Percentiles rank a stretch among this genome's conserved stretches.
Evolutionary conservation across 306 rosid genomes (phyloP).

Genomic region (Cajanus cajan): DNA sequence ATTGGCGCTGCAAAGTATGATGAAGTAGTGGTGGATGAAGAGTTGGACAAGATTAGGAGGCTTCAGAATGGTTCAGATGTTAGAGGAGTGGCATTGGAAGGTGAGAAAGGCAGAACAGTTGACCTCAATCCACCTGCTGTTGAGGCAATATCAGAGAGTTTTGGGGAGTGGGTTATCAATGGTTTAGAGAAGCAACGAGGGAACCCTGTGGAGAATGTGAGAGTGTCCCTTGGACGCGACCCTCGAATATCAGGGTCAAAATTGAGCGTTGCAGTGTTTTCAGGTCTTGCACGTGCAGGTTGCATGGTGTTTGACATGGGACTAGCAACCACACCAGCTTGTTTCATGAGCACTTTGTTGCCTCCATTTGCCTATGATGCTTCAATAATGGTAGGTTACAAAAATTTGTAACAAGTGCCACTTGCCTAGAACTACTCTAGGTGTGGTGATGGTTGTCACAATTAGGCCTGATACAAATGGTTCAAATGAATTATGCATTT

Average conservation of each 20-base stretch:
- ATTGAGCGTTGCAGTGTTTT: slow-evolving; percentile 70
- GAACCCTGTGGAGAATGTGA: slow-evolving; percentile 43
- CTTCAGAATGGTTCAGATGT: slow-evolving; percentile 95
- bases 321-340: slow-evolving; percentile 91
- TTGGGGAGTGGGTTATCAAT: slow-evolving; percentile 75
- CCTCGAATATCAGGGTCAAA: slow-evolving; percentile 63
- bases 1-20: slow-evolving; percentile 48
- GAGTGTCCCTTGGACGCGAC: slow-evolving; percentile 77
- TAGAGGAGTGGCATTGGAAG: slow-evolving; percentile 82
- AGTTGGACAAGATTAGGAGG: slow-evolving; percentile 72
- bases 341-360: slow-evolving; percentile 94
- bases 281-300: slow-evolving; percentile 75
- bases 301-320: slow-evolving; percentile 76
- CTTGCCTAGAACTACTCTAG: background rate
- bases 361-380: slow-evolving; percentile 77
- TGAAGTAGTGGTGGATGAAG: slow-evolving; percentile 72
- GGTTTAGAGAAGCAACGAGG: slow-evolving; percentile 53
- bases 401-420: background rate
- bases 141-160: slow-evolving; percentile 84
- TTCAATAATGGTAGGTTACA: slow-evolving; percentile 72
- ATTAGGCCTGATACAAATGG: background rate
- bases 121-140: slow-evolving; percentile 73
- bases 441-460: slow-evolving; percentile 15
- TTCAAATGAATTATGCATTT: background rate
- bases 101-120: slow-evolving; percentile 75